Base-by-base conservation (phyloP, 2,329 filamentous ascomycete species). In the Atkinsonella hypoxylon region DNA sequence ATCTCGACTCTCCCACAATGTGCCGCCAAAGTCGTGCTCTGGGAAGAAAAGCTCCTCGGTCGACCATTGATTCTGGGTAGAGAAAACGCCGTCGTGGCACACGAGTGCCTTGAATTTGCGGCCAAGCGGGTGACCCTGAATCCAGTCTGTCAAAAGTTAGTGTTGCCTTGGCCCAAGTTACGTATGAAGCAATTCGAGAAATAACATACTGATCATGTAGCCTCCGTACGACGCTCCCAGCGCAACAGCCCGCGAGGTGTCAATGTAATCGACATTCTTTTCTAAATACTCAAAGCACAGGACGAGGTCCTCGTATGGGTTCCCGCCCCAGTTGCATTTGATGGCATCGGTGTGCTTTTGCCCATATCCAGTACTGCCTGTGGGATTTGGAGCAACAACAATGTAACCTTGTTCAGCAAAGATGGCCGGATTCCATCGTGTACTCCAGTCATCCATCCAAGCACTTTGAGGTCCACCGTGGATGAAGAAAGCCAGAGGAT, bases 391-490 rank as follows among this genome's bases (percentile, higher is more conserved):
- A 47, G 81, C 77, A 45, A 95, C 81, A 20, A 85, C 87, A 3
- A 95, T 77, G 62, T 93, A 95, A 44, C 89, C 89, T 67, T 91
- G 87, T 64, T 94, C 88, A 3, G 89, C 88, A 62, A 89, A 94
- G 10, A 91, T 77, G 53, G 86, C 87, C 1, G 86, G 84, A 62
- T 94, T 94, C 89, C 89, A 95, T 17, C 89, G 75, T 2, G 83
- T 89, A 63, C 78, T 85, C 87, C 88, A 94, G 30, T 76, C 72
- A 60, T 93, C 84, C 32, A 66, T 70, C 83, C 86, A 91, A 0
- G 86, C 79, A 20, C 82, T 79, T 64, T 93, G 87, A 0, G 88
- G 88, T 0, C 89, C 89, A 50, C 89, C 89, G 61, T 95, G 89
- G 55, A 94, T 86, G 41, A 90, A 70, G 62, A 89, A 83, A 2